Percentiles rank a stretch among this genome's conserved stretches.
Evolutionary conservation across 441 rosid genomes (phyloP).

Genomic region (Codiaeum variegatum): DNA sequence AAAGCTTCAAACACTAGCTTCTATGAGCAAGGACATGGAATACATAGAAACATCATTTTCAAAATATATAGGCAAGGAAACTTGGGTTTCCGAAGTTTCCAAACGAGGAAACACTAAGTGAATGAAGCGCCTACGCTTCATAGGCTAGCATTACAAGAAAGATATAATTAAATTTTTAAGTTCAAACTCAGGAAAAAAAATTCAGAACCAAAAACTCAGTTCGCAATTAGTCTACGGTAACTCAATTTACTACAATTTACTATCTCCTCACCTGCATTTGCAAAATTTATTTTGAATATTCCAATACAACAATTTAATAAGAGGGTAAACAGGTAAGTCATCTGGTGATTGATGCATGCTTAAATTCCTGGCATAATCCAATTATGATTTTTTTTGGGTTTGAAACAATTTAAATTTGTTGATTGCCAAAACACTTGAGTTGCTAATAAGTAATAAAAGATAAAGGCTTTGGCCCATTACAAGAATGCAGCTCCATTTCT

Average conservation of each 20-base stretch:
- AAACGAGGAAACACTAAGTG: too few relatives aligned
- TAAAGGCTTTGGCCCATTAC: background rate
- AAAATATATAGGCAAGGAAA: too few relatives aligned
- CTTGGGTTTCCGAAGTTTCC: too few relatives aligned
- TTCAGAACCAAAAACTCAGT: background rate
- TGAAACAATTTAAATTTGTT: background rate
- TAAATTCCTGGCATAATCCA: background rate
- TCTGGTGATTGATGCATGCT: background rate
- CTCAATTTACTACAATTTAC: background rate
- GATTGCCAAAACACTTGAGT: background rate
- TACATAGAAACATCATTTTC: too few relatives aligned
- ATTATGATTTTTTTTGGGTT: background rate
- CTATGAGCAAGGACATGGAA: too few relatives aligned
- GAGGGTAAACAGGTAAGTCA: background rate
- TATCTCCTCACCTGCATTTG: background rate
- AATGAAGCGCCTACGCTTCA: too few relatives aligned
- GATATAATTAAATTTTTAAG: background rate
- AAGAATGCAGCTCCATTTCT: background rate
- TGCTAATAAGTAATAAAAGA: background rate
- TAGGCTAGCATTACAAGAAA: background rate
- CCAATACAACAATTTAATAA: background rate
- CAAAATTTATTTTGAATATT: background rate
- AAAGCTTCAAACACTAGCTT: slow-evolving; percentile 18
- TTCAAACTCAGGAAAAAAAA: background rate
- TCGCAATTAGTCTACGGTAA: background rate